Evolutionary conservation across 805 yeast species (phyloP).

Genomic region (Lipomyces sp.): DNA sequence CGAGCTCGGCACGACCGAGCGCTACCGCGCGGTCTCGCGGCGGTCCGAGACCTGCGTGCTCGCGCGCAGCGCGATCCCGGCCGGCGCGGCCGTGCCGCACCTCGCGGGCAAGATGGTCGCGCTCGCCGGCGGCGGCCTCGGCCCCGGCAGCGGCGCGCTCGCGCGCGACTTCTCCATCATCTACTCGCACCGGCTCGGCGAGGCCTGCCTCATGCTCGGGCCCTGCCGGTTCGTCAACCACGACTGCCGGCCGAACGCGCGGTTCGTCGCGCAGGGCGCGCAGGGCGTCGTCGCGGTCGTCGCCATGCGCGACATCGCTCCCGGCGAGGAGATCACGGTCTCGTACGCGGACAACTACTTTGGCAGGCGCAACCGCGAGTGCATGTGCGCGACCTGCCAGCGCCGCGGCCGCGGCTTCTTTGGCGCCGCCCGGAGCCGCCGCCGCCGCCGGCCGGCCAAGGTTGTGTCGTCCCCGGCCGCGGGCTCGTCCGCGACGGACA

Average conservation of each 20-base stretch:
- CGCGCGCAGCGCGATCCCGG: slow-evolving; percentile 36
- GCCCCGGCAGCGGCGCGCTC: slow-evolving; percentile 37
- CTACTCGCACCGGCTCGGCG: slow-evolving; percentile 38
- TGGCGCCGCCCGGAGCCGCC: background rate
- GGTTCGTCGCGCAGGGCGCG: slow-evolving; percentile 36
- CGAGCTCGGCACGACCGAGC: slow-evolving; percentile 44
- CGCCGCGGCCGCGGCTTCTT: slow-evolving; percentile 22
- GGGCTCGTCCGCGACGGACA: too few species aligned
- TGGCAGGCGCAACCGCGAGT: slow-evolving; percentile 44
- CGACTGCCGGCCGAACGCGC: slow-evolving; percentile 46
- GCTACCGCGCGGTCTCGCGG: slow-evolving; percentile 38
- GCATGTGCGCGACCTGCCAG: slow-evolving; percentile 48
- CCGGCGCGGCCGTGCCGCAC: slow-evolving; percentile 39
- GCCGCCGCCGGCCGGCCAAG: background rate
- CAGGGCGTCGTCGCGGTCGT: slow-evolving; percentile 38
- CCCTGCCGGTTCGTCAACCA: slow-evolving; percentile 51
- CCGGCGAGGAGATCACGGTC: slow-evolving; percentile 51
- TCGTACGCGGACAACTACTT: slow-evolving; percentile 45
- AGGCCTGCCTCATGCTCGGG: slow-evolving; percentile 46
- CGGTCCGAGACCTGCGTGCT: slow-evolving; percentile 43
- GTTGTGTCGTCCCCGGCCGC: too few species aligned
- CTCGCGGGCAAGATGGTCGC: slow-evolving; percentile 43
- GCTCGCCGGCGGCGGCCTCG: slow-evolving; percentile 27
- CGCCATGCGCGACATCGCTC: slow-evolving; percentile 38
- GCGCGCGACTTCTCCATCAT: slow-evolving; percentile 46